phyloP scores from a whole-genome alignment of 139 green algal genomes.

The Yamagishiella unicocca region DNA sequence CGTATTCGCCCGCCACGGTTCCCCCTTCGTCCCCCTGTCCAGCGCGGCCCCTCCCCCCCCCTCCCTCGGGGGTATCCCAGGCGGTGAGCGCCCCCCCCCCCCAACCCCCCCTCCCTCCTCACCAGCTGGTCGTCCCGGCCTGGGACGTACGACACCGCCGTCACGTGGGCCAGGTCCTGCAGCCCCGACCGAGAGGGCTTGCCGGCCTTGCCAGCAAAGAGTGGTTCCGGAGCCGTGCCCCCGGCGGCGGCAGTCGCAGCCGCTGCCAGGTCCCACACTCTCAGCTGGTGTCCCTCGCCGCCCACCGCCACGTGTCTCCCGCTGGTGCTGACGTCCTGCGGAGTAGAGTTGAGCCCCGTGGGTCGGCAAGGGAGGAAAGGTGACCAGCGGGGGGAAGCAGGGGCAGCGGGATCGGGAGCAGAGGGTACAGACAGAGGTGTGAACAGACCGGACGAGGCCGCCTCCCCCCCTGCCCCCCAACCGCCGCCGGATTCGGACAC shows the following conservation, averaged over 20 bases:
- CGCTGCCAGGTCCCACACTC: conserved; percentile 65
- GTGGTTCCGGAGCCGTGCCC: neutral
- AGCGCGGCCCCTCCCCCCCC: too few relatives aligned
- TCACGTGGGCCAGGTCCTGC: conserved; percentile 59
- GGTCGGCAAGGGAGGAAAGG: too few relatives aligned
- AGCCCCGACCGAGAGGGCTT: conserved; percentile 57
- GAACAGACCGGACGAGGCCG: too few relatives aligned
- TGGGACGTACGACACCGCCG: conserved; percentile 57
- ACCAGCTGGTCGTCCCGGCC: conserved; percentile 14
- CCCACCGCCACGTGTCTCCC: conserved; percentile 44
- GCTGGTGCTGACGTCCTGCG: conserved; percentile 35
- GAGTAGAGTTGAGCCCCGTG: too few relatives aligned
- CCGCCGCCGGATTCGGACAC: neutral
- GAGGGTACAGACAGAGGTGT: too few relatives aligned
- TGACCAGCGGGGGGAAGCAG: too few relatives aligned
- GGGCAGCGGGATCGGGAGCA: too few relatives aligned
- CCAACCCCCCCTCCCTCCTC: too few relatives aligned
- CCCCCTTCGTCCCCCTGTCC: too few relatives aligned
- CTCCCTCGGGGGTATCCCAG: too few relatives aligned
- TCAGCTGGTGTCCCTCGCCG: conserved; percentile 56
- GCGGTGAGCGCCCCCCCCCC: too few relatives aligned
- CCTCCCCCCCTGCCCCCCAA: neutral
- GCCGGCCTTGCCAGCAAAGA: conserved; percentile 59
- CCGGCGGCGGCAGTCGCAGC: neutral
- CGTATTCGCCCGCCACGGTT: too few relatives aligned